phyloP scores from a whole-genome alignment of 1,284 basidiomycete species.

The Macrocystidia cucumis region DNA sequence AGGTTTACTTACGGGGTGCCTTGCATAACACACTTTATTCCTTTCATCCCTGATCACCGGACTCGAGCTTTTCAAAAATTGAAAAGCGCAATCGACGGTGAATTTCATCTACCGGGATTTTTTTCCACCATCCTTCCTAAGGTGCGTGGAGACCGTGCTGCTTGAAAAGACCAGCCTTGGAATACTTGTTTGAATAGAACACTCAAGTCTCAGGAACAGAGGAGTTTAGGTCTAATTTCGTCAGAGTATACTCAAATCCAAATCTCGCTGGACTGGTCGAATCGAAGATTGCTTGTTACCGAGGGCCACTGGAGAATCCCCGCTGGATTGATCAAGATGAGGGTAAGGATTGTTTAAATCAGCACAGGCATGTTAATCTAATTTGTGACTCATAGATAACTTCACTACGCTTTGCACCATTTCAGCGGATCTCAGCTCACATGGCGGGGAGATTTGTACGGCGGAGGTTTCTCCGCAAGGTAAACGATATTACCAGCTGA shows the following conservation, averaged over 20 bases:
- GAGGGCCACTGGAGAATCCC: slow-evolving; percentile 26
- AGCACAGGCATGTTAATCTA: no score
- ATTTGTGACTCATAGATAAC: not conserved
- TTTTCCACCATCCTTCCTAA: slow-evolving; percentile 19
- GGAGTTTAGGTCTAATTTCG: slow-evolving; percentile 26
- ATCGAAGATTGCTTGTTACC: slow-evolving; percentile 34
- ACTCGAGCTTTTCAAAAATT: slow-evolving; percentile 15
- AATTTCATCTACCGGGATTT: slow-evolving; percentile 9
- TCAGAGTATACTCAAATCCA: no score
- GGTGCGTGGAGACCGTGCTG: slow-evolving; percentile 8
- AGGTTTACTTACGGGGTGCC: slow-evolving; percentile 35
- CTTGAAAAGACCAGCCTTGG: not conserved
- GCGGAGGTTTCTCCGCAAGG: slow-evolving; percentile 3
- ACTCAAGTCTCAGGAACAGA: slow-evolving; percentile 24
- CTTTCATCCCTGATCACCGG: slow-evolving; percentile 25
- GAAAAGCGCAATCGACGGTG: slow-evolving; percentile 3
- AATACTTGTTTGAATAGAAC: slow-evolving; percentile 13
- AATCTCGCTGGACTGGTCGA: no score
- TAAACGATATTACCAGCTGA: slow-evolving; percentile 8
- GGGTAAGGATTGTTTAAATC: slow-evolving; percentile 19
- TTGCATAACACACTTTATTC: slow-evolving; percentile 20
- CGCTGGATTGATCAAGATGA: slow-evolving; percentile 37
- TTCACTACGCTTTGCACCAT: not conserved
- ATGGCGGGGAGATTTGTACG: not conserved
- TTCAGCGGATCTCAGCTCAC: not conserved